These are phyloP conservation scores for Gonapodya prolifera DNA, from an alignment of 192 early-diverging fungal species.

Conservation along the genomic window DNA sequence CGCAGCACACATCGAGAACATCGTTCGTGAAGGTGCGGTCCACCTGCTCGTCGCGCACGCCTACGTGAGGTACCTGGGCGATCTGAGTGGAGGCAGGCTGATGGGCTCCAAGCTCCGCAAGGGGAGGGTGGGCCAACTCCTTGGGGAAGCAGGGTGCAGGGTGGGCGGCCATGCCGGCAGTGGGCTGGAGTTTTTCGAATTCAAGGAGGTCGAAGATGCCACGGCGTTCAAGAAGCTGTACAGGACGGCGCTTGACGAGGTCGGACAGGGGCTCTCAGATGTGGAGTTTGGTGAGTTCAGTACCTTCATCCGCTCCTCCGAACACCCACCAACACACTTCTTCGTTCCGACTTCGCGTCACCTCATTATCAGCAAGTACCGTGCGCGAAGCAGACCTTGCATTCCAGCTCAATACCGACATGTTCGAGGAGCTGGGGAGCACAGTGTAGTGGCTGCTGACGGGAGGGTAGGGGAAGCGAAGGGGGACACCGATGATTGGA, in stretches of 20 bases:
- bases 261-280: conserved; percentile 5
- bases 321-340: not conserved
- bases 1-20: conserved; percentile 25
- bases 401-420: not conserved
- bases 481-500: too few relatives aligned
- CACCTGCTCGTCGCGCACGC: conserved; percentile 37
- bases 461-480: too few relatives aligned
- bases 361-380: not conserved
- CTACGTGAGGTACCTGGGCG: conserved; percentile 41
- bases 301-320: not conserved
- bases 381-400: not conserved
- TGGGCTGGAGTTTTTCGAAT: conserved; percentile 36
- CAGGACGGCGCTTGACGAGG: conserved; percentile 31
- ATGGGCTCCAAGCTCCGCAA: conserved; percentile 35
- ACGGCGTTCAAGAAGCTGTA: conserved; percentile 35
- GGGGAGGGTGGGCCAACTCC: conserved; percentile 18
- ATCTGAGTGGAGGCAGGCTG: conserved; percentile 41
- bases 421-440: not conserved
- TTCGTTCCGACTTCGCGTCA: not conserved
- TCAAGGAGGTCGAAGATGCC: conserved; percentile 27
- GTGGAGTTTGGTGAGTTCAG: not conserved
- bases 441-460: too few relatives aligned
- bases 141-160: not conserved
- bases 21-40: conserved; percentile 18
- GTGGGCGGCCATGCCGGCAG: conserved; percentile 17